Percentiles rank a stretch among this genome's conserved stretches.
Conservation (phyloP, 2,329 filamentous ascomycete species). For the Torrubiellomyces zombiae region DNA sequence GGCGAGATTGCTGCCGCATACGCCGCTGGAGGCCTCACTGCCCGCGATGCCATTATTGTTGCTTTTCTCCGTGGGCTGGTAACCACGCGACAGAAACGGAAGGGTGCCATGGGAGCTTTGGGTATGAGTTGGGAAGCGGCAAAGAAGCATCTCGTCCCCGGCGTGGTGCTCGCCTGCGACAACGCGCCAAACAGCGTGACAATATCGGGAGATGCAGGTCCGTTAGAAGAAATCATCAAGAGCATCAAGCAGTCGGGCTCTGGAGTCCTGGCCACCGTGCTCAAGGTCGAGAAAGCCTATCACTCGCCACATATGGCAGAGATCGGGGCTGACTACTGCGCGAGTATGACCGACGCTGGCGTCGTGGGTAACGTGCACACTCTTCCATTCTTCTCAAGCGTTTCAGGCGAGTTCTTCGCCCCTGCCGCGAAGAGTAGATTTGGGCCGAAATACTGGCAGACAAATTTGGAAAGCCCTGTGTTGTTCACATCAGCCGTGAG, state of each 20-base stretch:
- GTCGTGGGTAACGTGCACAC: conserved; percentile 1
- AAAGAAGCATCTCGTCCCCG: conserved; percentile 7
- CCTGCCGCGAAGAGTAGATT: not conserved
- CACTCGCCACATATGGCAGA: conserved; percentile 12
- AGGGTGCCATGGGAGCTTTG: conserved; percentile 18
- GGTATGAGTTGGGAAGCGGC: conserved; percentile 14
- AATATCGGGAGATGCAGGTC: conserved; percentile 9
- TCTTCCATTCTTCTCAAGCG: conserved; percentile 5
- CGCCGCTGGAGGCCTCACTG: conserved; percentile 13
- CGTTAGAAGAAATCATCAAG: conserved; percentile 10
- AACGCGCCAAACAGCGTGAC: conserved; percentile 15
- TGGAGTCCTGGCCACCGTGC: conserved; percentile 6
- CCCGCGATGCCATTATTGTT: conserved; percentile 14
- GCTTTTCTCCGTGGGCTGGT: conserved; percentile 18
- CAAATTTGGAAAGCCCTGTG: conserved; percentile 5
- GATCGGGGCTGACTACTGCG: conserved; percentile 1
- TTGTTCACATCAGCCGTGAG: conserved; percentile 4
- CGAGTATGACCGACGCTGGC: not conserved
- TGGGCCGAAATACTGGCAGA: conserved; percentile 4
- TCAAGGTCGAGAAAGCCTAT: conserved; percentile 15
- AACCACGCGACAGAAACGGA: conserved; percentile 2
- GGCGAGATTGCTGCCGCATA: conserved; percentile 25
- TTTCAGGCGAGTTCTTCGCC: conserved; percentile 1
- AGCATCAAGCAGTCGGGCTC: conserved; percentile 9
- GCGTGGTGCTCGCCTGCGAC: conserved; percentile 11